These are phyloP conservation scores for Xylaria arbuscula DNA, from an alignment of 2,329 filamentous ascomycete species.

Conservation along the genomic window DNA sequence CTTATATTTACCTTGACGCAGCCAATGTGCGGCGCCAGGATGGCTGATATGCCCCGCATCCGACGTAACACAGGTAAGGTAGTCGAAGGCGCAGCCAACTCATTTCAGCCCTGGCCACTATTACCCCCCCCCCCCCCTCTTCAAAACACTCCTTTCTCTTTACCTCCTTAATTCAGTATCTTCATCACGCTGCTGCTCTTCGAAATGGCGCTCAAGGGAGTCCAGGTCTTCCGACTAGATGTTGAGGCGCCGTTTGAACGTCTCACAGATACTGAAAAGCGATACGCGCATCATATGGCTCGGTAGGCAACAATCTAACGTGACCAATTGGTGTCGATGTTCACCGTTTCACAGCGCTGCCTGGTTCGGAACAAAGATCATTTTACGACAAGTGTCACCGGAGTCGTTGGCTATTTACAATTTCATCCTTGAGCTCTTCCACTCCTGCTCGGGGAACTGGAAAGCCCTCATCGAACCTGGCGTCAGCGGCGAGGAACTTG, in stretches of 20 bases:
- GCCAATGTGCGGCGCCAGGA: background rate
- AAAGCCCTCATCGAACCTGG: constrained; percentile 54
- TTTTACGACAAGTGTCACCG: constrained; percentile 68
- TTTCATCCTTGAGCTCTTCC: constrained; percentile 66
- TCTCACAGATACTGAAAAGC: constrained; percentile 65
- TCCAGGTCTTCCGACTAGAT: constrained; percentile 39
- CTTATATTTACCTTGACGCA: background rate
- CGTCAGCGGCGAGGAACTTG: constrained; percentile 58
- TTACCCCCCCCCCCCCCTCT: too few species aligned
- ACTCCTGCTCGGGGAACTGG: constrained; percentile 64
- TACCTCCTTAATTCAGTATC: background rate
- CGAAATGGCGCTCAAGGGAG: background rate
- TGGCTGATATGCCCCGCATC: background rate
- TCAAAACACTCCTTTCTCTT: background rate
- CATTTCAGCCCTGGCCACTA: too few species aligned
- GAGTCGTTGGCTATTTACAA: constrained; percentile 69
- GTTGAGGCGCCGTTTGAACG: constrained; percentile 45
- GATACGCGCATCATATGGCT: constrained; percentile 72
- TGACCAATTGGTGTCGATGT: background rate
- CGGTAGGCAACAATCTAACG: constrained; percentile 39
- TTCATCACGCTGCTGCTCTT: background rate
- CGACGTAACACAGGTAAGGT: background rate
- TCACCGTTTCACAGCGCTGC: constrained; percentile 56
- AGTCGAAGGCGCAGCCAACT: background rate
- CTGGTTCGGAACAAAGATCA: constrained; percentile 66